Percentiles rank a stretch among this genome's conserved stretches.
Evolutionary conservation across 345 rosid species (phyloP).

Genomic region (Triadica sebifera): DNA sequence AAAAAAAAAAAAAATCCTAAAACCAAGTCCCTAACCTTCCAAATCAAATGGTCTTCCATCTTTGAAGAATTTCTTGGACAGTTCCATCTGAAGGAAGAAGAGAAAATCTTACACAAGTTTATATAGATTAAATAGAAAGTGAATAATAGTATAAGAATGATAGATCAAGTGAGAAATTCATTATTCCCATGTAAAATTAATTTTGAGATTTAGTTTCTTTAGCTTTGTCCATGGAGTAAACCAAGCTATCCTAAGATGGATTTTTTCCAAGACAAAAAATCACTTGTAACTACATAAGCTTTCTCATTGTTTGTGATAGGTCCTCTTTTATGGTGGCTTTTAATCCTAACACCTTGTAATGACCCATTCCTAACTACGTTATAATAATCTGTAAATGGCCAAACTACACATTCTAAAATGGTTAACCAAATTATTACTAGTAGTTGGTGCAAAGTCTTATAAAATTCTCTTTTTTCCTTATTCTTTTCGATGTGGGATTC

Average conservation of each 20-base stretch:
- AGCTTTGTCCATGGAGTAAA: background rate
- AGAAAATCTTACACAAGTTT: background rate
- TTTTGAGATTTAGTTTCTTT: background rate
- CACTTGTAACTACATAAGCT: background rate
- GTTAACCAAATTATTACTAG: too few species aligned
- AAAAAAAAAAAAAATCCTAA: background rate
- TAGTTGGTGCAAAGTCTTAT: too few species aligned
- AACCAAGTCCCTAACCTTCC: slow-evolving; percentile 53
- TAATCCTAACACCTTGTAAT: background rate
- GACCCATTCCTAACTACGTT: too few species aligned
- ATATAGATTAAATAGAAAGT: background rate
- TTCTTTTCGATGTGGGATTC: too few species aligned
- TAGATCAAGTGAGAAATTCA: background rate
- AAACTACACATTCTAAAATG: too few species aligned
- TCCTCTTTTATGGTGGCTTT: background rate
- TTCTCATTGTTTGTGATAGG: background rate
- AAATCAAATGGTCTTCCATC: slow-evolving; percentile 79
- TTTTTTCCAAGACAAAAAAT: background rate
- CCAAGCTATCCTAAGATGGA: background rate
- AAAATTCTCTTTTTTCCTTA: too few species aligned
- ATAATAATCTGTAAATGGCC: too few species aligned
- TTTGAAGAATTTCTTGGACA: slow-evolving; percentile 70
- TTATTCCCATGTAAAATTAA: background rate
- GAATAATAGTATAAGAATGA: background rate
- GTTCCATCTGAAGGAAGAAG: slow-evolving; percentile 55